Percentiles rank a stretch among this genome's conserved stretches.
Evolutionary conservation across 441 rosid genomes (phyloP).

Genomic region (Rhodomyrtus psidioides): DNA sequence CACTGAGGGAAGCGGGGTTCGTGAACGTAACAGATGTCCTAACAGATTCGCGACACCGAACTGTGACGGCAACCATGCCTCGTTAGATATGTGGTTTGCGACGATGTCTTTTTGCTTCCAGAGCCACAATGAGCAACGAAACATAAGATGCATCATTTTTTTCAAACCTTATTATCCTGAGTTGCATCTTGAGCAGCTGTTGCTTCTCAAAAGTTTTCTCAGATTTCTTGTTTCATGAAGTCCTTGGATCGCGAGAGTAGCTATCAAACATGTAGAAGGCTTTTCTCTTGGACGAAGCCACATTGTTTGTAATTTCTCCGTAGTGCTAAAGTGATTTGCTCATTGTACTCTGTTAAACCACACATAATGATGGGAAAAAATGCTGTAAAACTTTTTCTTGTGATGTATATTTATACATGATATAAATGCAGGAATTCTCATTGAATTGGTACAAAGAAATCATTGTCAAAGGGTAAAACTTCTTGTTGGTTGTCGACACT

Average conservation of each 20-base stretch:
- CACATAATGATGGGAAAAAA: no score
- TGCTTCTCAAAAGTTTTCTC: neutral
- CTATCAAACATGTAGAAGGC: neutral
- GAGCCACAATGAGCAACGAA: neutral
- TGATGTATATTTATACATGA: neutral
- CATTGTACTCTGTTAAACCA: neutral
- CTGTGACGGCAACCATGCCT: constrained; percentile 41
- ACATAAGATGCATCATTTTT: neutral
- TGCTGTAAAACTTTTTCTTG: neutral
- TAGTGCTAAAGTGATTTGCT: neutral
- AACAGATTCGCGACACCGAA: constrained; percentile 46
- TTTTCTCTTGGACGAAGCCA: neutral
- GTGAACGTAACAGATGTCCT: constrained; percentile 25
- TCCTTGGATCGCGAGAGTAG: neutral
- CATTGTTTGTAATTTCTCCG: neutral
- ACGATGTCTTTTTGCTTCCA: neutral
- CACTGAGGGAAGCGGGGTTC: constrained; percentile 37
- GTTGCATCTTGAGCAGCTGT: neutral
- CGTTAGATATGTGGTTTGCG: neutral
- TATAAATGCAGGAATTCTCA: neutral
- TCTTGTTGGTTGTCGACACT: neutral
- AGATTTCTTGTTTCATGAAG: neutral
- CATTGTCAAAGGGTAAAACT: neutral
- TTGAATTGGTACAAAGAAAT: neutral
- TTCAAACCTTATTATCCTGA: neutral